Conservation (phyloP, 1,284 basidiomycete species). For the Ceratobasidium theobromae region DNA sequence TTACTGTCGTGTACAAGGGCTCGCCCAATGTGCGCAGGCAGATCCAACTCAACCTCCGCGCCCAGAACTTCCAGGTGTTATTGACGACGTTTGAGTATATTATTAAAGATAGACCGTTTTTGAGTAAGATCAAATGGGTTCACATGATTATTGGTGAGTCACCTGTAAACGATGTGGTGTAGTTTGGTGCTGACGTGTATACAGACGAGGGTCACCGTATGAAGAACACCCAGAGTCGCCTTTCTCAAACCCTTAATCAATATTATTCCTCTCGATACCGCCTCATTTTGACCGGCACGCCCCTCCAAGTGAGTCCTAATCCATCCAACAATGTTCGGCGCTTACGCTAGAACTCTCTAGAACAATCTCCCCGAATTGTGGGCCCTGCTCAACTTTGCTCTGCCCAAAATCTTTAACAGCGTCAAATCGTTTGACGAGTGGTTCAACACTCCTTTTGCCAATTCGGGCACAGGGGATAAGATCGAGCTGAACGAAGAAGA, state of each 20-base stretch:
- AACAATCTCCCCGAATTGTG: slow-evolving; percentile 99
- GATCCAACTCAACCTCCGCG: slow-evolving; percentile 72
- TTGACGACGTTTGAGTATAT: slow-evolving; percentile 99
- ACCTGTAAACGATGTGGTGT: background rate
- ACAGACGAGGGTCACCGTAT: slow-evolving; percentile 97
- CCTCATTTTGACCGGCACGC: slow-evolving; percentile 96
- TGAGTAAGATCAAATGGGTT: slow-evolving; percentile 94
- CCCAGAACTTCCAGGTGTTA: slow-evolving; percentile 90
- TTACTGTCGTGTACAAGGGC: slow-evolving; percentile 90
- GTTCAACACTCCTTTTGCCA: slow-evolving; percentile 99
- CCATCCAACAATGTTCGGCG: background rate
- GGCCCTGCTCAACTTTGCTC: slow-evolving; percentile 96
- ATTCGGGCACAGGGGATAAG: slow-evolving; percentile 94
- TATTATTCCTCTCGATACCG: slow-evolving; percentile 94
- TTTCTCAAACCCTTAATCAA: slow-evolving; percentile 89
- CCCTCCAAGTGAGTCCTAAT: slow-evolving; percentile 61
- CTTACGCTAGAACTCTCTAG: slow-evolving; percentile 33
- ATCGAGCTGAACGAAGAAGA: slow-evolving; percentile 99
- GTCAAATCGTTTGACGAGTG: slow-evolving; percentile 99
- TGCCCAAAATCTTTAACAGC: slow-evolving; percentile 99
- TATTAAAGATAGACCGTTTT: slow-evolving; percentile 91
- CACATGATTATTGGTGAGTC: slow-evolving; percentile 93
- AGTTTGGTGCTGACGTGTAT: slow-evolving; percentile 20
- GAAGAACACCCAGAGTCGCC: slow-evolving; percentile 98
- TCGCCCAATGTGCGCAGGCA: slow-evolving; percentile 79